Percentiles rank a stretch among this genome's conserved stretches.
Evolutionary conservation across 1,284 basidiomycete genomes (phyloP).

Genomic region (Melanopsichium pennsylvanicum): DNA sequence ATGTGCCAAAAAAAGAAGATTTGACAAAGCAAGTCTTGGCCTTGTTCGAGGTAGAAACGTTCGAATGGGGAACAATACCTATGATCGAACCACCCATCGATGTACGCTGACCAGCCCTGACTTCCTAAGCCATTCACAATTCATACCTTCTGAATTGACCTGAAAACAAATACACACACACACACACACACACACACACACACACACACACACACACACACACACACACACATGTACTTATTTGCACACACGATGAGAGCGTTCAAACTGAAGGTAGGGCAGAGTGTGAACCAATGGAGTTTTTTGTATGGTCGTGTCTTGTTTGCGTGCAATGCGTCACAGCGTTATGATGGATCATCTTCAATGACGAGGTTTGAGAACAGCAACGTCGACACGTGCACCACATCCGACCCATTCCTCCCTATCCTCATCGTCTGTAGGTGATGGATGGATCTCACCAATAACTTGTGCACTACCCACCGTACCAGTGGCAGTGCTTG

Average conservation of each 20-base stretch:
- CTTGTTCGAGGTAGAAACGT: conserved; percentile 15
- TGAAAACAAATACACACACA: neutral
- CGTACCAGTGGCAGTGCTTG: neutral
- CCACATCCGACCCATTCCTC: conserved; percentile 44
- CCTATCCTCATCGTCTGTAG: neutral
- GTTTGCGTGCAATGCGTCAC: too few relatives aligned
- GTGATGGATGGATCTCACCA: conserved; percentile 3
- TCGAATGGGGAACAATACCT: conserved; percentile 37
- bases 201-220: too few relatives aligned
- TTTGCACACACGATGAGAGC: too few relatives aligned
- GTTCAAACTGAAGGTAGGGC: too few relatives aligned
- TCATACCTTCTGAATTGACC: neutral
- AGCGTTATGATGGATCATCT: too few relatives aligned
- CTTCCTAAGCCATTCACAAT: neutral
- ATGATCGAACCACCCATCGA: conserved; percentile 41
- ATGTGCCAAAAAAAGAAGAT: conserved; percentile 20
- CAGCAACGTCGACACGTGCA: conserved; percentile 33
- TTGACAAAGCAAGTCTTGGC: conserved; percentile 21
- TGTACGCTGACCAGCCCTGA: conserved; percentile 18
- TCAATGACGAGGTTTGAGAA: conserved; percentile 13
- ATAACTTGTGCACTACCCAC: conserved; percentile 28
- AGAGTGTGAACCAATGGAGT: too few relatives aligned
- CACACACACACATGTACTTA: too few relatives aligned
- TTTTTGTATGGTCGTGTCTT: too few relatives aligned
- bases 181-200: too few relatives aligned